A percentile compares a stretch with the other conserved stretches of the same genome.
These are phyloP conservation scores for Hymenoscyphus occultus DNA, from an alignment of 2,329 filamentous ascomycete species.

Conservation along the genomic window DNA sequence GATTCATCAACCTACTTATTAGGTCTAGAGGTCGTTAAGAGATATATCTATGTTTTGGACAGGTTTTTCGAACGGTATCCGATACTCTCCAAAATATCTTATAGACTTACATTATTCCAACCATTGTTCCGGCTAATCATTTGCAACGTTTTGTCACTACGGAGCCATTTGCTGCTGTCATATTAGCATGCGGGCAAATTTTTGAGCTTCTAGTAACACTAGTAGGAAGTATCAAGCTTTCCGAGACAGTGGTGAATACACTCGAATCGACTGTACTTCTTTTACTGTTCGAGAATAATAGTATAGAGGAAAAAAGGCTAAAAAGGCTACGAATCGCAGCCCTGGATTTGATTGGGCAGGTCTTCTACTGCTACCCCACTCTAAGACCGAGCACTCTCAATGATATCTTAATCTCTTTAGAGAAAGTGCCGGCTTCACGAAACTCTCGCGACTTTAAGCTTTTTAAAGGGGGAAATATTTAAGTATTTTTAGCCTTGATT, in stretches of 20 bases:
- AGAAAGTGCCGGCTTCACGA: constrained; percentile 85
- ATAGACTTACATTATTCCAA: constrained; percentile 76
- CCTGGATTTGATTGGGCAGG: constrained; percentile 90
- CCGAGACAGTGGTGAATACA: constrained; percentile 78
- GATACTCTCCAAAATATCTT: constrained; percentile 73
- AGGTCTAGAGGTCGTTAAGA: constrained; percentile 84
- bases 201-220: constrained; percentile 72
- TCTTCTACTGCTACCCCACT: constrained; percentile 80
- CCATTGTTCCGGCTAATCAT: constrained; percentile 55
- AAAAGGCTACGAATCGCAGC: constrained; percentile 82
- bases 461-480: constrained; percentile 80
- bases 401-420: constrained; percentile 84
- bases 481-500: constrained; percentile 88
- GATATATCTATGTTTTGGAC: constrained; percentile 86
- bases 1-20: constrained; percentile 74
- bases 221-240: constrained; percentile 78
- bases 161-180: constrained; percentile 62
- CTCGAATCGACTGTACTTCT: constrained; percentile 78
- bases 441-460: constrained; percentile 92
- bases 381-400: constrained; percentile 83
- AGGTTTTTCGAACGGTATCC: constrained; percentile 72
- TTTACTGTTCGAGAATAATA: constrained; percentile 91
- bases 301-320: constrained; percentile 68
- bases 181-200: constrained; percentile 70
- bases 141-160: constrained; percentile 66